These are phyloP conservation scores for Dactylellina sp. DNA, from an alignment of 2,329 filamentous ascomycete species.

Conservation along the genomic window DNA sequence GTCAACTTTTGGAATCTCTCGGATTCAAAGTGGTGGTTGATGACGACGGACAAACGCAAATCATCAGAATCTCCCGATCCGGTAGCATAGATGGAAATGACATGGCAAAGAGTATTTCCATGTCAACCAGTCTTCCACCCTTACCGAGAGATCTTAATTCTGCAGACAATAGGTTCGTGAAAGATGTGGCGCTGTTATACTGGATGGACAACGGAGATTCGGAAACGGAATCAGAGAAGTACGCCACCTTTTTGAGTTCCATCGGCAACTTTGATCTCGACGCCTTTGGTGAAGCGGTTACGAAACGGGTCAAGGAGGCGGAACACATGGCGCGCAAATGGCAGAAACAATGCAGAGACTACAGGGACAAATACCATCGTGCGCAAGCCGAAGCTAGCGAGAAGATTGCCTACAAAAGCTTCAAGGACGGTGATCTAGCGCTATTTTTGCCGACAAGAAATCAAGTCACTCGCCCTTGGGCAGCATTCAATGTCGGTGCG, in stretches of 20 bases:
- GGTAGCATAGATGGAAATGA: conserved; percentile 63
- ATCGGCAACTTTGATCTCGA: conserved; percentile 85
- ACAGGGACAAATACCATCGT: conserved; percentile 85
- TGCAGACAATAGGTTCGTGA: conserved; percentile 53
- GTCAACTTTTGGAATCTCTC: conserved; percentile 83
- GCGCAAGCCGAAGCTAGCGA: conserved; percentile 88
- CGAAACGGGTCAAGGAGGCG: conserved; percentile 90
- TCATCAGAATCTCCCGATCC: conserved; percentile 59
- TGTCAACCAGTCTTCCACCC: conserved; percentile 62
- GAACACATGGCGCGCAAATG: conserved; percentile 94
- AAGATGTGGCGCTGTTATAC: conserved; percentile 78
- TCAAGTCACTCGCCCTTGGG: conserved; percentile 94
- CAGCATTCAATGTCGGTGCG: conserved; percentile 96
- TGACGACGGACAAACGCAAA: conserved; percentile 63
- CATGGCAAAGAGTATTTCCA: conserved; percentile 66
- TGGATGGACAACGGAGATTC: conserved; percentile 80
- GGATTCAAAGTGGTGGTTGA: conserved; percentile 84
- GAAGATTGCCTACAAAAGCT: conserved; percentile 94
- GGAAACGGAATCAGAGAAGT: conserved; percentile 77
- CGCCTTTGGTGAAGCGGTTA: conserved; percentile 83
- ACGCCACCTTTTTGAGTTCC: conserved; percentile 77
- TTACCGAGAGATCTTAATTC: conserved; percentile 45
- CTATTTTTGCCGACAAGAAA: conserved; percentile 94
- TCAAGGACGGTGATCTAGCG: conserved; percentile 95
- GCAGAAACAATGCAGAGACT: conserved; percentile 86